phyloP scores from a whole-genome alignment of 2,329 filamentous ascomycete species.

The Nemania serpens region DNA sequence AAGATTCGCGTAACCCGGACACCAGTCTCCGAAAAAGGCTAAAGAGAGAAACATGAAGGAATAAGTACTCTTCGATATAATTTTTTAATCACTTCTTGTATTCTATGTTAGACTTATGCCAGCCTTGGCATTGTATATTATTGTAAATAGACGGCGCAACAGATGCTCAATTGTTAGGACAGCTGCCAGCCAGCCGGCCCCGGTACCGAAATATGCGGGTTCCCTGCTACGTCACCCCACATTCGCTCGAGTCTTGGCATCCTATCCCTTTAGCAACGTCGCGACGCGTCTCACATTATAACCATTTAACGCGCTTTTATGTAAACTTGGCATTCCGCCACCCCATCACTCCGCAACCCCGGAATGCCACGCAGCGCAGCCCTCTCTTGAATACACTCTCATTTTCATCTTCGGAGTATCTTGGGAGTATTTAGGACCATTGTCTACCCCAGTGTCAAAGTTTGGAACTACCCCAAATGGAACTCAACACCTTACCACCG shows the following conservation, averaged over 20 bases:
- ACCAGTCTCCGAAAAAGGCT: conserved; percentile 31
- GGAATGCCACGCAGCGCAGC: no score
- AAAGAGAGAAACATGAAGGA: conserved; percentile 7
- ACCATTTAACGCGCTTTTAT: conserved; percentile 25
- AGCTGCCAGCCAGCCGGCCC: not conserved
- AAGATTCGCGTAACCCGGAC: conserved; percentile 17
- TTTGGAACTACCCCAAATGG: conserved; percentile 14
- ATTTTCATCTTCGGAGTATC: not conserved
- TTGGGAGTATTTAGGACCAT: no score
- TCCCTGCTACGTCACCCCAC: conserved; percentile 28
- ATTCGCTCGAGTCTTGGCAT: conserved; percentile 18
- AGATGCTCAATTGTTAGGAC: not conserved
- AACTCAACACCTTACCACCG: not conserved
- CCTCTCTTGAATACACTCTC: not conserved
- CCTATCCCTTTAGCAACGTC: not conserved
- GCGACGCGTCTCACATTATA: conserved; percentile 31
- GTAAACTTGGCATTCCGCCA: conserved; percentile 15
- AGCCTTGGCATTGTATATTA: no score
- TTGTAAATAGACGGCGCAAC: no score
- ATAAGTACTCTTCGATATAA: no score
- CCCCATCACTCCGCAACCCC: no score
- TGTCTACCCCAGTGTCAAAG: not conserved
- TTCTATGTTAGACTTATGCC: no score
- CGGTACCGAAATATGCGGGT: not conserved
- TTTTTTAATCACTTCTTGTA: no score